These are phyloP conservation scores for Vitis hybrid DNA, from an alignment of 177 flowering plant genomes.

Conservation along the genomic window DNA sequence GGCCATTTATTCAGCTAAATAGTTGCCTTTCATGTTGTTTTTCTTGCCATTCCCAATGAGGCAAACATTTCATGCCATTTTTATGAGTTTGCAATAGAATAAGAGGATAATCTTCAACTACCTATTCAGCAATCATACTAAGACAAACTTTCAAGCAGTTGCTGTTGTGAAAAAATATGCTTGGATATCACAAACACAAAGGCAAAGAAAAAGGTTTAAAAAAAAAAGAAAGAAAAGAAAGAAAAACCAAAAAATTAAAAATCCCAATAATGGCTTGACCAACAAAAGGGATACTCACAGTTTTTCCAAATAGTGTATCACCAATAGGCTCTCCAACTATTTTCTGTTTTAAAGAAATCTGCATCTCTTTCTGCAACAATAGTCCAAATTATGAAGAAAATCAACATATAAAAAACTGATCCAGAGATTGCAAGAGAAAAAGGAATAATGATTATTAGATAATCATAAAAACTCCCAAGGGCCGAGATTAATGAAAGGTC, in stretches of 20 bases:
- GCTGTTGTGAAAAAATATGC: too few relatives aligned
- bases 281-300: slow-evolving; percentile 43
- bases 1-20: too few relatives aligned
- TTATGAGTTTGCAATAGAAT: too few relatives aligned
- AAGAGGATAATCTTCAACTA: too few relatives aligned
- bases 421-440: not conserved
- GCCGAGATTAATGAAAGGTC: too few relatives aligned
- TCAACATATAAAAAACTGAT: not conserved
- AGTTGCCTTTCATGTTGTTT: too few relatives aligned
- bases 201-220: not conserved
- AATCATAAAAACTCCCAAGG: not conserved
- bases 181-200: not conserved
- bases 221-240: not conserved
- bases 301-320: slow-evolving; percentile 81
- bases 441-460: not conserved
- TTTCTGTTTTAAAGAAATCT: slow-evolving; percentile 50
- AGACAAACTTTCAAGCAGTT: too few relatives aligned
- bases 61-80: too few relatives aligned
- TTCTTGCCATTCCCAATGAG: too few relatives aligned
- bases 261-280: too few relatives aligned
- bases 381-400: not conserved
- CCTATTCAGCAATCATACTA: too few relatives aligned
- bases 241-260: not conserved
- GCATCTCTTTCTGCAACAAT: slow-evolving; percentile 72
- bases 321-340: slow-evolving; percentile 78